Base-by-base conservation (phyloP, 345 rosid genomes). In the Rhodomyrtus tomentosa region DNA sequence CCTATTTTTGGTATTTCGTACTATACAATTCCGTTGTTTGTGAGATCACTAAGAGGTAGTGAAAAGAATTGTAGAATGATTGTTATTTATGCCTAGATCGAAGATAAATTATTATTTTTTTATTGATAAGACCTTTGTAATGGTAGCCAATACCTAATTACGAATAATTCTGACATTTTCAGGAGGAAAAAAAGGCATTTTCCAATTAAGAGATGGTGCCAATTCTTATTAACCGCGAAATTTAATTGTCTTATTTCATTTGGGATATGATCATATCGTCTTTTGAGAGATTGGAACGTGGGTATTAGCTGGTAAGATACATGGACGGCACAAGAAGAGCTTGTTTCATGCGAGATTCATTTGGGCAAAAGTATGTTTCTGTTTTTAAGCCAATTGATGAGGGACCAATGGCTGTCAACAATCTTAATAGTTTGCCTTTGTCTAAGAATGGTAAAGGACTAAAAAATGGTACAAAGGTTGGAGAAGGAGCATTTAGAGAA, bases 301-400 rank as follows among this genome's bases (percentile, higher is more conserved):
- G 90, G 24, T 55, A 83, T 79, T 68, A 53, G 82, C 91, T 91
- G 6, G 84, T 90, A 40, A 87, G 85, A 84, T 90, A 90, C 18
- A 85, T 82, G 88, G 90, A 89, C 76, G 91, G 92, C 15, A 85
- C 90, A 4, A 90, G 92, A 29, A 91, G 92, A 42, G 84, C 92
- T 84, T 90, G 89, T 82, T 89, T 90, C 88, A 68, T 90, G 91
- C 92, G 82, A 85, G 90, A 87, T 85, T 82, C 89, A 32, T 68
- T 29, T 14, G 89, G 91, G 38, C 83, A 85, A 84, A 87, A 82
- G 82, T 74, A 84, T 85, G 87, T 89, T 84, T 90, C 90, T 58
- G 92, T 90, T 83, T 90, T 90, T 55, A 89, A 90, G 88, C 91
- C 92, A 16, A 84, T 88, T 72, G 91, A 90, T 10, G 92, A 91